Conservation (phyloP, 768 basidiomycete genomes). For the Agrocybe praecox region DNA sequence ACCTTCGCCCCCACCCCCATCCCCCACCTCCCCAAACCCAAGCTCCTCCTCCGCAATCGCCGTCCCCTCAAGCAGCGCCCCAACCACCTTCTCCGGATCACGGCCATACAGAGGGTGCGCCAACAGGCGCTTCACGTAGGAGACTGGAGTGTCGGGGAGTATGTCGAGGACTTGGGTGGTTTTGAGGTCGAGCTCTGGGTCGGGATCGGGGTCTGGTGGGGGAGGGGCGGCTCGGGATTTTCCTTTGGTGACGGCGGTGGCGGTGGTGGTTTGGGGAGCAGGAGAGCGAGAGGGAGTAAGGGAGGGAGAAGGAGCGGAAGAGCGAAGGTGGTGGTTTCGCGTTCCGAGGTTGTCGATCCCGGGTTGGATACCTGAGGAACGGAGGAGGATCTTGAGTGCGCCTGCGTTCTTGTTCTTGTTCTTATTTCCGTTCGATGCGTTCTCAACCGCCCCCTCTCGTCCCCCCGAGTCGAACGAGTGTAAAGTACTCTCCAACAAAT, state of each 20-base stretch:
- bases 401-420: constrained; percentile 49
- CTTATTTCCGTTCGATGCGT: no score
- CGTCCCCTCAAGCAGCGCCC: constrained; percentile 75
- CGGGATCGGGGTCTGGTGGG: no score
- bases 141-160: constrained; percentile 59
- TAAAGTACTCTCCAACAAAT: constrained; percentile 56
- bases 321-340: constrained; percentile 4
- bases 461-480: constrained; percentile 45
- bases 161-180: constrained; percentile 77
- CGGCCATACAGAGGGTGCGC: constrained; percentile 49
- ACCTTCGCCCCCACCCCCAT: neutral
- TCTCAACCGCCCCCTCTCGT: no score
- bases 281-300: no score
- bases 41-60: constrained; percentile 45
- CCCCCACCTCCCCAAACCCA: constrained; percentile 7
- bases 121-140: constrained; percentile 64
- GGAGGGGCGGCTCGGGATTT: constrained; percentile 30
- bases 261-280: neutral
- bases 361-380: constrained; percentile 54
- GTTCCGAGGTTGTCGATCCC: constrained; percentile 39
- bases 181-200: constrained; percentile 55
- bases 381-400: constrained; percentile 63
- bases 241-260: no score
- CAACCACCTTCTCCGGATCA: constrained; percentile 63
- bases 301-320: no score